Percentiles rank a stretch among this genome's conserved stretches.
phyloP scores from a whole-genome alignment of 1,139 yeast genomes.

The Pichia kudriavzevii region DNA sequence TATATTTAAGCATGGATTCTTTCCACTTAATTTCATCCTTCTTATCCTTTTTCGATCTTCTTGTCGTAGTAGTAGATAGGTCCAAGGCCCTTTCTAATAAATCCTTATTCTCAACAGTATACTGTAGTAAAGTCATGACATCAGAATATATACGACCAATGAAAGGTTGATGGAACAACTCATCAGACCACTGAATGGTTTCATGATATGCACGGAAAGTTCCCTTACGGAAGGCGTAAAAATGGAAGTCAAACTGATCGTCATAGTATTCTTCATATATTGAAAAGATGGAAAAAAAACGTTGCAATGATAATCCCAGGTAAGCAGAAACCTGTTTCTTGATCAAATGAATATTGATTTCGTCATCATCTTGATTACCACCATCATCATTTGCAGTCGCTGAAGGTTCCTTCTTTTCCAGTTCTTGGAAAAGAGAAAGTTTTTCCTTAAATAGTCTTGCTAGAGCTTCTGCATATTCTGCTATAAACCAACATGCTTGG shows the following conservation, averaged over 20 bases:
- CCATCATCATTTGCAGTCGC: conserved; percentile 2
- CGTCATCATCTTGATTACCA: conserved; percentile 10
- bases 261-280: conserved; percentile 63
- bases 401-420: neutral
- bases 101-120: conserved; percentile 20
- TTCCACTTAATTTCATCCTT: conserved; percentile 32
- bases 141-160: conserved; percentile 66
- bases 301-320: conserved; percentile 71
- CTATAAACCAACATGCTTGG: conserved; percentile 88
- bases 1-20: conserved; percentile 33
- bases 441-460: conserved; percentile 33
- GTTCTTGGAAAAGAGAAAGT: conserved; percentile 13
- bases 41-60: conserved; percentile 25
- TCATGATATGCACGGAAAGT: conserved; percentile 78
- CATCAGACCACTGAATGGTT: conserved; percentile 76
- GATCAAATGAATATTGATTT: conserved; percentile 22
- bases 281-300: conserved; percentile 61
- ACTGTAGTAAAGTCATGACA: conserved; percentile 45
- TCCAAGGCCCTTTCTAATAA: conserved; percentile 19
- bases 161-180: conserved; percentile 59
- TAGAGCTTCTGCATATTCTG: conserved; percentile 82
- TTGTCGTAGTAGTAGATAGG: conserved; percentile 10
- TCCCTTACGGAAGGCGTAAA: conserved; percentile 85
- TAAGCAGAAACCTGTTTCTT: conserved; percentile 33
- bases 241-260: conserved; percentile 93